Conservation (phyloP, 148 eudicot genomes). For the Amaranthus cruentus region DNA sequence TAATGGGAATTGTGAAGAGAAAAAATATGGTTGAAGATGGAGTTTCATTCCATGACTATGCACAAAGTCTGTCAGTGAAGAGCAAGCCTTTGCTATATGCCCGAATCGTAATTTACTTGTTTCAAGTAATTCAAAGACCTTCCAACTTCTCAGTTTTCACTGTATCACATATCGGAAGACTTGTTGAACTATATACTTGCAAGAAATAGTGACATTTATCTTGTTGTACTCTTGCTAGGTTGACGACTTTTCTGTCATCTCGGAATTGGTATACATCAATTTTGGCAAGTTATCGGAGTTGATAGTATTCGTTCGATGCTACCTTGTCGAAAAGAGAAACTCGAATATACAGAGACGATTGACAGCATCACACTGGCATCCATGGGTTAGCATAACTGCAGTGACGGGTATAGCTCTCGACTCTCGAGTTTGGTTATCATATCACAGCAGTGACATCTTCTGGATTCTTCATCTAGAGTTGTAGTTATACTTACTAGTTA, state of each 20-base stretch:
- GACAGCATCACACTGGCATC: background rate
- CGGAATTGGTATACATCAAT: background rate
- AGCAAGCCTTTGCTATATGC: too few relatives aligned
- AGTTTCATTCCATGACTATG: too few relatives aligned
- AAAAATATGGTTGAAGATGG: too few relatives aligned
- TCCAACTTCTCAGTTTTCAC: background rate
- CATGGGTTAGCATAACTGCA: background rate
- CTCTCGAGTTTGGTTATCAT: too few relatives aligned
- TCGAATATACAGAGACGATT: background rate
- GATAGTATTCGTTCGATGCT: background rate
- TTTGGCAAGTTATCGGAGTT: background rate
- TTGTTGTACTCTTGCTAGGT: conserved; percentile 9
- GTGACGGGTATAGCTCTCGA: background rate
- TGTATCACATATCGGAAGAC: background rate
- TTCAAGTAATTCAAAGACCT: background rate
- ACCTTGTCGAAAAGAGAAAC: background rate
- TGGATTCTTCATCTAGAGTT: background rate
- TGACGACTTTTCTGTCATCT: background rate
- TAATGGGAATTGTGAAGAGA: too few relatives aligned
- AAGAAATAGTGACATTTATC: background rate
- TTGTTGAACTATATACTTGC: background rate
- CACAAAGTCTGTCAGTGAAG: too few relatives aligned
- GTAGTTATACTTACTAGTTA: too few relatives aligned
- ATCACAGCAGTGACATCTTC: background rate
- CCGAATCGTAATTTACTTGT: background rate